Percentiles rank a stretch among this genome's conserved stretches.
Conservation (phyloP, 257 asterid genomes). For the Plantago ovata region DNA sequence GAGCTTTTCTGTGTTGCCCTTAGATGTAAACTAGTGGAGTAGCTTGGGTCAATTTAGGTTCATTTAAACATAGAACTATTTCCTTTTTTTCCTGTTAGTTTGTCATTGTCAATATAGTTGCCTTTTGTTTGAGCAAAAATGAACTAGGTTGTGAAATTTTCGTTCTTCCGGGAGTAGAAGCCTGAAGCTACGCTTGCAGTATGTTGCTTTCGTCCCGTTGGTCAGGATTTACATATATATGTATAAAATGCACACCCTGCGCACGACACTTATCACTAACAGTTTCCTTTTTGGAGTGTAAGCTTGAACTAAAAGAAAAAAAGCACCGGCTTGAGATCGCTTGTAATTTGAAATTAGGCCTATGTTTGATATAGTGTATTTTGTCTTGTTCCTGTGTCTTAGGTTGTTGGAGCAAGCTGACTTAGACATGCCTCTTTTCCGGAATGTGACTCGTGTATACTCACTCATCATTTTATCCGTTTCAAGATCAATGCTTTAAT, state of each 20-base stretch:
- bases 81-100: slow-evolving; percentile 10
- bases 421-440: neutral
- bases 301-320: neutral
- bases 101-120: slow-evolving; percentile 9
- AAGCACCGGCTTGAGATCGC: neutral
- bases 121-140: slow-evolving; percentile 3
- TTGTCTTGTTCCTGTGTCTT: slow-evolving; percentile 4
- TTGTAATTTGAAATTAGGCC: slow-evolving; percentile 13
- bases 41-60: slow-evolving; percentile 6
- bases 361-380: slow-evolving; percentile 7
- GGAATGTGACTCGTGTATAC: neutral
- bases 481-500: neutral
- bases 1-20: slow-evolving; percentile 1
- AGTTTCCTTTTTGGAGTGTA: neutral
- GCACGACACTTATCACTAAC: too few species aligned
- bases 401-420: neutral
- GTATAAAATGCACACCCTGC: too few species aligned
- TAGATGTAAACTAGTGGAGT: neutral
- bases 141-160: slow-evolving; percentile 13
- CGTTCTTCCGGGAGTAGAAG: neutral
- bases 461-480: neutral
- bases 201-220: too few species aligned
- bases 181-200: too few species aligned
- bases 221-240: too few species aligned
- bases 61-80: neutral